Conservation (phyloP, 2,329 filamentous ascomycete genomes). For the Pestalotiopsis sp. region DNA sequence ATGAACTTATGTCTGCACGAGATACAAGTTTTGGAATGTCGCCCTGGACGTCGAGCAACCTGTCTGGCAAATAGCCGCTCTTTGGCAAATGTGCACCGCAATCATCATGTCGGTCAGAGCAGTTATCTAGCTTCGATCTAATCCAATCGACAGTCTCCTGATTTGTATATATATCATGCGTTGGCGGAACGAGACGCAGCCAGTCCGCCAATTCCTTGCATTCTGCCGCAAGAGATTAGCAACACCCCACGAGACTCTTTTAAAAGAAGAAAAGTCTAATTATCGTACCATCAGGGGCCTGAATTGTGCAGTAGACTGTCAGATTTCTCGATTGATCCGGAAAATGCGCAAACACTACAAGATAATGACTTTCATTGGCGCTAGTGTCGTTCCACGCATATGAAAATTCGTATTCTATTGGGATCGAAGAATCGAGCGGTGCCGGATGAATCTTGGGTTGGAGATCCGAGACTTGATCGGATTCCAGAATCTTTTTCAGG, state of each 20-base stretch:
- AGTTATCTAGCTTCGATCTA: background rate
- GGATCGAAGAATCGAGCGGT: background rate
- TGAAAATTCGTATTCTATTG: background rate
- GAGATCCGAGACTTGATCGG: background rate
- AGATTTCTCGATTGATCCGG: background rate
- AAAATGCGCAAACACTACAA: background rate
- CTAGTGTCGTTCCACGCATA: background rate
- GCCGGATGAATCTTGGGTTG: background rate
- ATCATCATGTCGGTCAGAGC: background rate
- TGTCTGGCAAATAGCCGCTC: background rate
- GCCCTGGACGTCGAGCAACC: background rate
- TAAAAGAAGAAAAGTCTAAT: background rate
- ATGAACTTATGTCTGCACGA: background rate
- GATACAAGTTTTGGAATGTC: background rate
- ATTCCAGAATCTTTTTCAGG: background rate
- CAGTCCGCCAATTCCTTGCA: background rate
- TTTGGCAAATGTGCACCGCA: background rate
- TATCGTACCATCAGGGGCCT: background rate
- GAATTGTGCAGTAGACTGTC: background rate
- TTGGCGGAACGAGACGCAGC: background rate
- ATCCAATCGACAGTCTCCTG: background rate
- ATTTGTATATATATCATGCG: background rate
- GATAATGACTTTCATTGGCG: background rate
- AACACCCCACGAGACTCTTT: background rate
- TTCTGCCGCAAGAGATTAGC: background rate